Conservation (phyloP, 805 yeast species). For the Kuraishia borneana region DNA sequence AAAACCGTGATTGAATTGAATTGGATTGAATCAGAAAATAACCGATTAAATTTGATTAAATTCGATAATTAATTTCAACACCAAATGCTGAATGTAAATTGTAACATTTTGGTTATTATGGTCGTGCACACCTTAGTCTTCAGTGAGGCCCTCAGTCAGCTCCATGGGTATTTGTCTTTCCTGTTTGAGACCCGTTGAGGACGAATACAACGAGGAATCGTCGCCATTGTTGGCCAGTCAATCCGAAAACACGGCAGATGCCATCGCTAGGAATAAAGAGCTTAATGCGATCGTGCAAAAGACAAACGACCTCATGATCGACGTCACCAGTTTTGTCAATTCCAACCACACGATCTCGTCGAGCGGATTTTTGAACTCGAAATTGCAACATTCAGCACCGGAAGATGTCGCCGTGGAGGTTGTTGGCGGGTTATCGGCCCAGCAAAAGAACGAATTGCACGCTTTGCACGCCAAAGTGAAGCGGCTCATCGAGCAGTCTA, state of each 20-base stretch:
- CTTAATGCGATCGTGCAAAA: slow-evolving; percentile 19
- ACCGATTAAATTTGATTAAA: too few species aligned
- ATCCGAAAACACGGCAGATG: slow-evolving; percentile 11
- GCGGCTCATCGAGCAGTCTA: slow-evolving; percentile 1
- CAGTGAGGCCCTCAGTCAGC: too few species aligned
- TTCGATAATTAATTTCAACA: too few species aligned
- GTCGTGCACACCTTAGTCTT: too few species aligned
- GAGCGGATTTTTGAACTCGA: not conserved
- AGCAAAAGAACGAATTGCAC: not conserved
- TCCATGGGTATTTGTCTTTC: slow-evolving; percentile 23
- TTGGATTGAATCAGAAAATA: too few species aligned
- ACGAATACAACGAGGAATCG: slow-evolving; percentile 12
- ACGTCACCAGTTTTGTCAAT: not conserved
- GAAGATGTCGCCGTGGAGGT: not conserved
- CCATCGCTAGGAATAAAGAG: slow-evolving; percentile 16
- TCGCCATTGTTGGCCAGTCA: slow-evolving; percentile 12
- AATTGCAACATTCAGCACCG: slow-evolving; percentile 1
- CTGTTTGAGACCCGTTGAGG: slow-evolving; percentile 15
- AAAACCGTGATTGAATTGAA: too few species aligned
- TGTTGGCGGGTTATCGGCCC: not conserved
- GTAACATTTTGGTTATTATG: too few species aligned
- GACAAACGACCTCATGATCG: slow-evolving; percentile 14
- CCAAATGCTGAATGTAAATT: too few species aligned
- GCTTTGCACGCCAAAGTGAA: not conserved
- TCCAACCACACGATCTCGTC: not conserved